phyloP scores from a whole-genome alignment of 2,329 filamentous ascomycete species.

The Colletotrichum sp. region DNA sequence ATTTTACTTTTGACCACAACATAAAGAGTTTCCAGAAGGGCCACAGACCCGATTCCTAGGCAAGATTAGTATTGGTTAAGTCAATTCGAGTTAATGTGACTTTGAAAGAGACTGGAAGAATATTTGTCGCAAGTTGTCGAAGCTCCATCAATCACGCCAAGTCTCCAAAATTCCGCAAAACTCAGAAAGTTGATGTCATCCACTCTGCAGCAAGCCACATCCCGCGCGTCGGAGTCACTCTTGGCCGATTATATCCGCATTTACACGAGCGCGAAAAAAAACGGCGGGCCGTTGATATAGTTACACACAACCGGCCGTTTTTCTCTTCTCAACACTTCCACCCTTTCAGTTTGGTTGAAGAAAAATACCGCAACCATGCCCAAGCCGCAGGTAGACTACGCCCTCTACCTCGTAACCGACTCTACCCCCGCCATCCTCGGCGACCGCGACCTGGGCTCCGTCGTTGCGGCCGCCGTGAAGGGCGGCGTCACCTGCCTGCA shows the following conservation, averaged over 20 bases:
- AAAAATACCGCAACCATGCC: slow-evolving; percentile 26
- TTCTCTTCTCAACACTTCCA: not conserved
- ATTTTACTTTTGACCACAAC: not conserved
- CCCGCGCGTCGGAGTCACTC: not conserved
- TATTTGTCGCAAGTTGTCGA: not conserved
- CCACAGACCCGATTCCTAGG: not conserved
- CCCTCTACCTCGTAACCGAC: slow-evolving; percentile 91
- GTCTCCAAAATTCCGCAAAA: not conserved
- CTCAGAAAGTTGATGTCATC: not conserved
- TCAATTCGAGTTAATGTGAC: not conserved
- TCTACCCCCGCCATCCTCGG: slow-evolving; percentile 86
- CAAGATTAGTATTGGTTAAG: not conserved
- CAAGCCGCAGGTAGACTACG: slow-evolving; percentile 67
- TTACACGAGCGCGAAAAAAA: not conserved
- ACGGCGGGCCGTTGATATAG: not conserved
- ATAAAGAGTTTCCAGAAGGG: not conserved
- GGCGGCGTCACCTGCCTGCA: slow-evolving; percentile 89
- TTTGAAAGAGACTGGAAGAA: not conserved
- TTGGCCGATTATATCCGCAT: slow-evolving; percentile 16
- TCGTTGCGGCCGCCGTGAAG: slow-evolving; percentile 76
- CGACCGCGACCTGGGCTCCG: slow-evolving; percentile 67
- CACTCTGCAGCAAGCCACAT: not conserved
- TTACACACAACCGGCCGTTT: not conserved
- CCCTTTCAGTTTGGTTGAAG: not conserved
- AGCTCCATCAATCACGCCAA: not conserved